Base-by-base conservation (phyloP, 768 basidiomycete genomes). In the Mycena filopes region DNA sequence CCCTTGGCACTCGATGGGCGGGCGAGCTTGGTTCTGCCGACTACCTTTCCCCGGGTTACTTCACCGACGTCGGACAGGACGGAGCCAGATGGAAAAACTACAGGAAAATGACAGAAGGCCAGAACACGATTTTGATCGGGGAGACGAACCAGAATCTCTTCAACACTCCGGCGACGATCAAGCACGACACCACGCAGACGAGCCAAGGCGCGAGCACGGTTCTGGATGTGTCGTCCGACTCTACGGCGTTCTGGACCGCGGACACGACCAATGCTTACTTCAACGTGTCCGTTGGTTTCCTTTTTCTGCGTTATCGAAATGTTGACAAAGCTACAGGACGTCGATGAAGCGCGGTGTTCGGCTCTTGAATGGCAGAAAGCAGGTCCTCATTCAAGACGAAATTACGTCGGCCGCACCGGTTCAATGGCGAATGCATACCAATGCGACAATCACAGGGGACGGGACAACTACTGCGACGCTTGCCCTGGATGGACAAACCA, bases 81-180 rank as follows among this genome's bases (percentile, higher is more conserved):
- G n/a, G n/a, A n/a, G n/a, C n/a, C n/a, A n/a, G 97, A 57, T 99
- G 96, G 96, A 72, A 85, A 63, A 99, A 97, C 81, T 99, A 98
- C 83, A 87, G 96, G 75, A 99, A 96, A 84, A 88, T 89, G 80
- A 98, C 97, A 6, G 94, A 97, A 78, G 98, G 98, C 4, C 97
- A 99, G 82, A 99, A 99, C 82, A 95, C 95, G 8, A 83, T 99
- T 66, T 72, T 96, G 59, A 84, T 98, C 69, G 85, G 84, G 71
- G 78, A 81, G 64, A 73, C 78, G 29, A 98, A 99, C 80, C 98
- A 99, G 79, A 84, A 89, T 63, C 93, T 98, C 79, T 21, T 87
- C 86, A 23, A 81, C 85, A 6, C n/a, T n/a, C n/a, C n/a, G n/a
- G 91, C 94, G 0, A 86, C 79, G n/a, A 82, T 82, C 23, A 82